Conservation (phyloP, 345 rosid species). For the Citrus maxima region DNA sequence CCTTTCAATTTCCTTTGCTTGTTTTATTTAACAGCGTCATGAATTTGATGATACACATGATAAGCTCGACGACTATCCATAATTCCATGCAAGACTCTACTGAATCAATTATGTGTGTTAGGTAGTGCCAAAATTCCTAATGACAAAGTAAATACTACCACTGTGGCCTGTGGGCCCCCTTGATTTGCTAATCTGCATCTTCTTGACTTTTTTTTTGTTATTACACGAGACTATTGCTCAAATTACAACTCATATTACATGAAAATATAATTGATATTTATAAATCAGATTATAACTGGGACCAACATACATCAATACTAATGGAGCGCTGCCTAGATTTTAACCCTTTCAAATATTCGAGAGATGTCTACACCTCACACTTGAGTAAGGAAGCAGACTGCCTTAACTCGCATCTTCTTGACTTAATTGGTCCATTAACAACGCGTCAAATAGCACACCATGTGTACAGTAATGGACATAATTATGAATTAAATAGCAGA, state of each 20-base stretch:
- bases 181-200: neutral
- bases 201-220: no score
- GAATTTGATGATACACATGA: neutral
- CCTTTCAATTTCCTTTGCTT: neutral
- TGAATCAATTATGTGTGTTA: neutral
- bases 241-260: no score
- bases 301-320: no score
- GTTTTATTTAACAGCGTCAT: neutral
- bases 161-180: neutral
- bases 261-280: no score
- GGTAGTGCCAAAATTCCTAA: neutral
- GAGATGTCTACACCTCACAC: no score
- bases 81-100: neutral
- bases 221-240: no score
- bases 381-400: no score
- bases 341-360: no score
- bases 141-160: neutral
- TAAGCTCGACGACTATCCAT: no score
- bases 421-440: no score
- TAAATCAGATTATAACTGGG: no score
- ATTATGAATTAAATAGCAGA: neutral
- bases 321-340: no score
- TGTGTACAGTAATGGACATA: neutral
- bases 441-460: neutral
- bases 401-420: neutral